Percentiles rank a stretch among this genome's conserved stretches.
Conservation (phyloP, 495 filamentous ascomycete genomes). For the Trichoderma virens region DNA sequence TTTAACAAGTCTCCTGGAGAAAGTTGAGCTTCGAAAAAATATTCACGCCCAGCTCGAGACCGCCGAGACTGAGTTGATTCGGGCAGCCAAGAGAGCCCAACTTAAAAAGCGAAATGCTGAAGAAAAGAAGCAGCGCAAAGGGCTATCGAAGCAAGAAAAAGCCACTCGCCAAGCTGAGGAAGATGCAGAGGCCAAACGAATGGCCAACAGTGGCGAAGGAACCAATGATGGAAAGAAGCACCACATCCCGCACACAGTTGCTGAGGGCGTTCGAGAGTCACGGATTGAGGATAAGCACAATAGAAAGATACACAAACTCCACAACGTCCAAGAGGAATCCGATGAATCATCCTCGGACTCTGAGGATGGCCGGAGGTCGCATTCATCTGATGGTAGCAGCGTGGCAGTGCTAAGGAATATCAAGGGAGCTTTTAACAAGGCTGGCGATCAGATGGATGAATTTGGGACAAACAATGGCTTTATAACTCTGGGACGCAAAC, state of each 20-base stretch:
- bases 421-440: conserved; percentile 31
- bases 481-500: conserved; percentile 15
- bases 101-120: conserved; percentile 56
- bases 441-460: conserved; percentile 47
- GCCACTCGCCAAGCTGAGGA: conserved; percentile 35
- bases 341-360: neutral
- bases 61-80: conserved; percentile 80
- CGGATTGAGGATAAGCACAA: conserved; percentile 16
- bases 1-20: conserved; percentile 77
- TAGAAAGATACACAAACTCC: neutral
- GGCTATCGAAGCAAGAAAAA: conserved; percentile 44
- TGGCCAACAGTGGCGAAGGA: conserved; percentile 58
- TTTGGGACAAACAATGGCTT: conserved; percentile 52
- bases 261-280: conserved; percentile 54
- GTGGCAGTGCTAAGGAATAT: conserved; percentile 15
- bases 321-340: conserved; percentile 12
- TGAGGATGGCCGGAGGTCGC: neutral
- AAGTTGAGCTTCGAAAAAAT: conserved; percentile 67
- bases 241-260: conserved; percentile 64
- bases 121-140: conserved; percentile 45
- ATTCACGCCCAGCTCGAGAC: conserved; percentile 67
- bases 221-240: conserved; percentile 79
- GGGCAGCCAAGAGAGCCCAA: conserved; percentile 67
- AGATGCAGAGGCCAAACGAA: conserved; percentile 50
- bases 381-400: neutral